These are phyloP conservation scores for Agrocybe praecox DNA, from an alignment of 768 basidiomycete genomes.

Conservation along the genomic window DNA sequence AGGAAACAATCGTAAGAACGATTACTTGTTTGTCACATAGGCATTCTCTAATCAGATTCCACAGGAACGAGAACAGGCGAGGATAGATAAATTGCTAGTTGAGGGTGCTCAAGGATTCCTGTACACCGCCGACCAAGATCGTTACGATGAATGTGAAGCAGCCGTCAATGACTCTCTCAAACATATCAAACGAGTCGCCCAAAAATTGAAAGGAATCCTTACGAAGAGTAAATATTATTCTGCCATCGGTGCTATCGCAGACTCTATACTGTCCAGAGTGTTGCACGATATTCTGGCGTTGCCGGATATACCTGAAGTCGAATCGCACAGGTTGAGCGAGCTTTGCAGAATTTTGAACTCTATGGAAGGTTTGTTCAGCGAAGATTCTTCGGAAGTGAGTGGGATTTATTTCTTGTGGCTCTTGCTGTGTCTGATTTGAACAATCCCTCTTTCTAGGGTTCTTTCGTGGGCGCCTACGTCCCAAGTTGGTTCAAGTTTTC, in stretches of 20 bases:
- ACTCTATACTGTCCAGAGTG: conserved; percentile 67
- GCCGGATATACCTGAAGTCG: conserved; percentile 85
- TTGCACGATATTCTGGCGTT: conserved; percentile 75
- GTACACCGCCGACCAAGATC: conserved; percentile 69
- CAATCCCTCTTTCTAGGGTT: conserved; percentile 45
- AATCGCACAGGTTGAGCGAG: conserved; percentile 83
- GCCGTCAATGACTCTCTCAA: conserved; percentile 64
- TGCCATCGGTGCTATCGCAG: conserved; percentile 70
- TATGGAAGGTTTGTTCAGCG: conserved; percentile 80
- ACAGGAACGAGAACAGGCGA: conserved; percentile 52
- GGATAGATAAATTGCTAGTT: conserved; percentile 46
- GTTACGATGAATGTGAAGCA: conserved; percentile 76
- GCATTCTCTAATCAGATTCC: neutral
- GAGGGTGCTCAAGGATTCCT: conserved; percentile 66
- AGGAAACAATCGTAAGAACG: conserved; percentile 63
- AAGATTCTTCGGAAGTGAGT: conserved; percentile 60
- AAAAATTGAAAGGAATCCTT: conserved; percentile 74
- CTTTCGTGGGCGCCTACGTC: conserved; percentile 83
- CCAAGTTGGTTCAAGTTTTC: conserved; percentile 95
- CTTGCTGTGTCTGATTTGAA: neutral
- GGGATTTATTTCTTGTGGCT: neutral
- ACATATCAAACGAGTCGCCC: conserved; percentile 62
- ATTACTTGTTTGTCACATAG: neutral
- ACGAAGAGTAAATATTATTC: conserved; percentile 73
- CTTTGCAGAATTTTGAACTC: conserved; percentile 78